Percentiles rank a stretch among this genome's conserved stretches.
phyloP scores from a whole-genome alignment of 805 yeast genomes.

The Starmera quercuum region DNA sequence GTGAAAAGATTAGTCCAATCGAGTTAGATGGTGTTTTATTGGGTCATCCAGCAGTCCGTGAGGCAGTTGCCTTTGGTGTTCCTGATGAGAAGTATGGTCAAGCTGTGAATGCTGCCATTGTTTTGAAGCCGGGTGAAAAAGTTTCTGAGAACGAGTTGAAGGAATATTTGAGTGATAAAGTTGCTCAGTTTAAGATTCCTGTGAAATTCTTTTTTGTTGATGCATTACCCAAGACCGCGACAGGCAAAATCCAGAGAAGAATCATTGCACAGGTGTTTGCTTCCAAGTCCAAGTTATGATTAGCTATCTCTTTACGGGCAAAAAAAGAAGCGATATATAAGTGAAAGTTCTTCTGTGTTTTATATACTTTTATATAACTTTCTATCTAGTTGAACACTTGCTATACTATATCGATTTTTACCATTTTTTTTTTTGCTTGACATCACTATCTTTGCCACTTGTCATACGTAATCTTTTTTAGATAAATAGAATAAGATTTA shows the following conservation, averaged over 20 bases:
- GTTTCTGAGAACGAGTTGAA: slow-evolving; percentile 37
- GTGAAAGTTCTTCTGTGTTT: too few relatives aligned
- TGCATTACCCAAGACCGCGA: slow-evolving; percentile 65
- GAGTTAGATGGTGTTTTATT: slow-evolving; percentile 58
- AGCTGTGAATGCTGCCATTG: slow-evolving; percentile 63
- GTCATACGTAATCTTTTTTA: too few relatives aligned
- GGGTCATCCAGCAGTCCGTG: slow-evolving; percentile 54
- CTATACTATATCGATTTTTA: too few relatives aligned
- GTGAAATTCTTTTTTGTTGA: slow-evolving; percentile 48
- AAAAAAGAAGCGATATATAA: too few relatives aligned
- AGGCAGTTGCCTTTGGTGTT: slow-evolving; percentile 66
- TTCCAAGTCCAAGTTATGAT: slow-evolving; percentile 22
- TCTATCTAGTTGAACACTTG: too few relatives aligned
- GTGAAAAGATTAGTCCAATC: slow-evolving; percentile 70
- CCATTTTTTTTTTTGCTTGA: too few relatives aligned
- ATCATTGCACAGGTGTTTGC: slow-evolving; percentile 48
- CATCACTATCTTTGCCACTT: too few relatives aligned
- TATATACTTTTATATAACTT: too few relatives aligned
- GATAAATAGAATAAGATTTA: too few relatives aligned
- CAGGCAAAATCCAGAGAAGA: slow-evolving; percentile 71
- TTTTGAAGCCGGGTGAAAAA: slow-evolving; percentile 34
- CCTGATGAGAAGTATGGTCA: slow-evolving; percentile 66
- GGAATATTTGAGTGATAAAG: slow-evolving; percentile 34
- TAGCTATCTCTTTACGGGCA: too few relatives aligned
- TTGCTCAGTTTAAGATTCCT: slow-evolving; percentile 58